Evolutionary conservation across 495 filamentous ascomycete species (phyloP).

Genomic region (Penicillium dipodomyicola): DNA sequence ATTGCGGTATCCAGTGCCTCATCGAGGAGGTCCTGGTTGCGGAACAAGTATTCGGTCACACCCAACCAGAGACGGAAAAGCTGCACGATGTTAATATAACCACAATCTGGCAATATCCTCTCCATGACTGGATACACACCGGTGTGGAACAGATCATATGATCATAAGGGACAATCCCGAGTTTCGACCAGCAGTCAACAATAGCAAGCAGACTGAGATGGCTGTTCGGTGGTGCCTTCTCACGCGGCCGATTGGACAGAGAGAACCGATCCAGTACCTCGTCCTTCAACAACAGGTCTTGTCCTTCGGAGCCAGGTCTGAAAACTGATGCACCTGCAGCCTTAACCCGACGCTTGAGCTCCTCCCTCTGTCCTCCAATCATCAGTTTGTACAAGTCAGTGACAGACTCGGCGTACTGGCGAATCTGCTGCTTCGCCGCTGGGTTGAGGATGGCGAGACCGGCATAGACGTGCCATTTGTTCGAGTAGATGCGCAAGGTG

Average conservation of each 20-base stretch:
- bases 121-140: conserved; percentile 40
- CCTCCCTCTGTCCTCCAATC: conserved; percentile 75
- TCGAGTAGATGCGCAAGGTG: conserved; percentile 92
- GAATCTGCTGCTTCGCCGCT: conserved; percentile 83
- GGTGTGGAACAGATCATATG: conserved; percentile 99
- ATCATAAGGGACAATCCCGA: conserved; percentile 93
- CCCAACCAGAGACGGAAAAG: conserved; percentile 97
- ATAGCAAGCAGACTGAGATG: conserved; percentile 94
- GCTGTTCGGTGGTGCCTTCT: conserved; percentile 75
- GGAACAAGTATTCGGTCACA: conserved; percentile 94
- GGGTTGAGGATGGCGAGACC: conserved; percentile 96
- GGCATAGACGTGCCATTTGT: conserved; percentile 99
- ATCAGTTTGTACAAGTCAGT: conserved; percentile 97
- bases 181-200: conserved; percentile 95
- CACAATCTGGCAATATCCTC: background rate
- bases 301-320: conserved; percentile 49
- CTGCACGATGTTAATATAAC: conserved; percentile 36
- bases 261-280: conserved; percentile 86
- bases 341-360: conserved; percentile 77
- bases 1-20: conserved; percentile 82
- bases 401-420: conserved; percentile 86
- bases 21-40: conserved; percentile 77
- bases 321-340: conserved; percentile 81
- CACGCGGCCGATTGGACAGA: conserved; percentile 59
- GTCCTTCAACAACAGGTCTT: conserved; percentile 72